These are phyloP conservation scores for Trichoderma citrinoviride DNA, from an alignment of 2,329 filamentous ascomycete genomes.

Conservation along the genomic window DNA sequence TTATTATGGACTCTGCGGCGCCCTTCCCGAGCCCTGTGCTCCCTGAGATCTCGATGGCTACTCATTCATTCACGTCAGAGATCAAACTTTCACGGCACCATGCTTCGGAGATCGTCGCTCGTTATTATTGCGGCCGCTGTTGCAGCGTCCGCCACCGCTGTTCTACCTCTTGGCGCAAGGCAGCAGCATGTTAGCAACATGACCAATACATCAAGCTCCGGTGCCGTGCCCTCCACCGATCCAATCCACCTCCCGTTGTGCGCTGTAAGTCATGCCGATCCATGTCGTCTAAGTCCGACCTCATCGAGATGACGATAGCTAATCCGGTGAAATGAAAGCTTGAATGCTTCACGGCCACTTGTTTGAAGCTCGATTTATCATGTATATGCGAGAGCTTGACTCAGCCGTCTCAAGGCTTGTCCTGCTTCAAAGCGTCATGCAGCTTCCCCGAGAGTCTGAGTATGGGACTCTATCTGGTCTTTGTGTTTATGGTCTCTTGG, in stretches of 20 bases:
- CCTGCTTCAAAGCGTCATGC: conserved; percentile 15
- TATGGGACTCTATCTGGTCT: too few species aligned
- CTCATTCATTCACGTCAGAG: background rate
- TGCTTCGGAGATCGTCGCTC: conserved; percentile 8
- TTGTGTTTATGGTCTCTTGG: background rate
- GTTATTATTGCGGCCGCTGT: background rate
- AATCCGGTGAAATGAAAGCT: background rate
- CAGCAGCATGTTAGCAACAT: background rate
- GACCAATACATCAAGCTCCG: background rate
- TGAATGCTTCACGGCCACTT: background rate
- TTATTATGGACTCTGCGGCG: background rate
- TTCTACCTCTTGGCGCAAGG: background rate
- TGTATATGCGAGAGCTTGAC: conserved; percentile 11
- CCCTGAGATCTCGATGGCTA: background rate
- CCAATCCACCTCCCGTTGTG: conserved; percentile 2
- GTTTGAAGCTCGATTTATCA: background rate
- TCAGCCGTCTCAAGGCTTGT: background rate
- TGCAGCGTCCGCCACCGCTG: background rate
- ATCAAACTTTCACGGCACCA: background rate
- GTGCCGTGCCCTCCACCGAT: background rate
- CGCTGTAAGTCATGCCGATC: background rate
- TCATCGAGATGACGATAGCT: background rate
- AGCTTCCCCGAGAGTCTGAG: conserved; percentile 10
- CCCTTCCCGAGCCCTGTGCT: background rate
- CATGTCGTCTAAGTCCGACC: background rate